Conservation (phyloP, 2,329 filamentous ascomycete species). For the Arthrobotrys entomopaga region DNA sequence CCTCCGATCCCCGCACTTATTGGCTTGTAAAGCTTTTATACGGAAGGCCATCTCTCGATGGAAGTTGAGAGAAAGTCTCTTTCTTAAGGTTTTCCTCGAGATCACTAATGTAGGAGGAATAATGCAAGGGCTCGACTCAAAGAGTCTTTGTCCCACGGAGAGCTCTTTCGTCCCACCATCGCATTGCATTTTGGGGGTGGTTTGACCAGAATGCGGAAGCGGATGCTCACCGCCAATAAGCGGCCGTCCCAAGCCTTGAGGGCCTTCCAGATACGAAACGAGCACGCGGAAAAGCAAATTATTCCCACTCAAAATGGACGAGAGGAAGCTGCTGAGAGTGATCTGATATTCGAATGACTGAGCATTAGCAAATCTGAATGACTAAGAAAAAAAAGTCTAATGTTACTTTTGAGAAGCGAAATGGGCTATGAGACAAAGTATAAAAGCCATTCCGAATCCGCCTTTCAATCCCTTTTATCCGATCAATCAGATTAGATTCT, state of each 20-base stretch:
- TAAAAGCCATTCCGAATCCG: constrained; percentile 15
- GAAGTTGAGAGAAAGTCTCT: too few species aligned
- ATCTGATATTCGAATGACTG: constrained; percentile 10
- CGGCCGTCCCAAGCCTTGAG: constrained; percentile 10
- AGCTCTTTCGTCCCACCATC: constrained; percentile 10
- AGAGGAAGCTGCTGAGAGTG: constrained; percentile 9
- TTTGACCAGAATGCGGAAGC: neutral
- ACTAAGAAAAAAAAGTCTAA: neutral
- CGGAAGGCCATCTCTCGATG: too few species aligned
- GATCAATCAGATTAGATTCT: constrained; percentile 54
- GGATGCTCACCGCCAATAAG: constrained; percentile 32
- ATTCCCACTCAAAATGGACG: neutral
- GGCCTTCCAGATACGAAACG: constrained; percentile 28
- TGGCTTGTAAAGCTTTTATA: too few species aligned
- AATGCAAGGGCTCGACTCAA: constrained; percentile 17
- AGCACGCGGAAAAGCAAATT: constrained; percentile 35
- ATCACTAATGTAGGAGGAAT: neutral
- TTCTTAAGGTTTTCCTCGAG: neutral
- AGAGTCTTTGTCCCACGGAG: neutral
- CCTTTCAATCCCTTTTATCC: constrained; percentile 14
- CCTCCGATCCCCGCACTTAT: neutral
- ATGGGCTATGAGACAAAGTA: constrained; percentile 7
- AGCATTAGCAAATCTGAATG: neutral
- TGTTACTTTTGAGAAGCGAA: neutral
- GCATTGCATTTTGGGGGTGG: constrained; percentile 1